Conservation (phyloP, 257 asterid species). For the Fraxinus anomala region DNA sequence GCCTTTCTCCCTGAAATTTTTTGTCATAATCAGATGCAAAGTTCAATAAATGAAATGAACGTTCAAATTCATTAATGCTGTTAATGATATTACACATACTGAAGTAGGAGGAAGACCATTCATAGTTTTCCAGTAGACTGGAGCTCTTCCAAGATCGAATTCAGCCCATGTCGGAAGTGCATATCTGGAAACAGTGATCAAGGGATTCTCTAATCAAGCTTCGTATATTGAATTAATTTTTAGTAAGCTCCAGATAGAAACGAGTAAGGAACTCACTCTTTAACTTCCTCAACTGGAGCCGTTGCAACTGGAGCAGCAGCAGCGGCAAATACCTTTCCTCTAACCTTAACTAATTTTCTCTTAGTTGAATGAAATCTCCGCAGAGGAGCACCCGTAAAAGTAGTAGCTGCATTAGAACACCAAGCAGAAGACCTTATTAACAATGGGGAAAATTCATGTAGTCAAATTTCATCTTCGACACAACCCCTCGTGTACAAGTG, state of each 20-base stretch:
- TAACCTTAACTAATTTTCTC: constrained; percentile 36
- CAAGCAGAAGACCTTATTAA: neutral
- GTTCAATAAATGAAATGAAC: neutral
- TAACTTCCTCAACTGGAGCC: constrained; percentile 47
- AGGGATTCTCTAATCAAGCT: neutral
- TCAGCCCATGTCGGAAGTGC: constrained; percentile 82
- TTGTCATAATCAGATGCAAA: constrained; percentile 4
- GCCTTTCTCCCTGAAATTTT: constrained; percentile 62
- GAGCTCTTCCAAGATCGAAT: constrained; percentile 83
- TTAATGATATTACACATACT: constrained; percentile 40
- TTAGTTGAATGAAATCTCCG: constrained; percentile 29
- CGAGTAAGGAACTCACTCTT: constrained; percentile 55
- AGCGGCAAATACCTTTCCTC: constrained; percentile 23
- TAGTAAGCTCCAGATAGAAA: neutral
- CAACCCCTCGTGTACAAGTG: no score
- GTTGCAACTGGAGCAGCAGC: constrained; percentile 52
- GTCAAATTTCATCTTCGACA: no score
- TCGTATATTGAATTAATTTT: neutral
- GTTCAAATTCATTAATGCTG: neutral
- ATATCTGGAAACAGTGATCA: constrained; percentile 38
- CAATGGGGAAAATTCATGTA: neutral
- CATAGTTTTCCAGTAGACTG: constrained; percentile 88
- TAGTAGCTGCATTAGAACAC: constrained; percentile 43
- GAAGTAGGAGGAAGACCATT: constrained; percentile 88
- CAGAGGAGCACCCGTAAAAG: constrained; percentile 43